Evolutionary conservation across 2,329 filamentous ascomycete genomes (phyloP), one percentile per base, ranked within the genome.

Genomic region (Aspergillus terreus): DNA sequence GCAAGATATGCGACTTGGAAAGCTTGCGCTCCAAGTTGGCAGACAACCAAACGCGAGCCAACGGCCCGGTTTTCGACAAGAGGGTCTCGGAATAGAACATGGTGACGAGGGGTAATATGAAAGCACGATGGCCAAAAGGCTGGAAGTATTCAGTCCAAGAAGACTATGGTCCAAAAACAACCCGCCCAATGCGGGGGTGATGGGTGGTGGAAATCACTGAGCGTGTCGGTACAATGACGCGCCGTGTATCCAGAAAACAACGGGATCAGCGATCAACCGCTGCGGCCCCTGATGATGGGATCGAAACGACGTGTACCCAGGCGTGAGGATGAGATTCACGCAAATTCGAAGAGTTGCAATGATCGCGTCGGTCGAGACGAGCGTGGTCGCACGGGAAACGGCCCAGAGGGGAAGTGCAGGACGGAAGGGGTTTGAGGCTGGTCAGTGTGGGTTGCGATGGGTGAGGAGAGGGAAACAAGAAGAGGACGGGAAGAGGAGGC

Each of bases 31-130:
- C 94, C 59, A 97, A 81, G 74, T 97, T 99, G 77, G 94, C 91
- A 30, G 94, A 96, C 56, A 97, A 83, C 94, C 94, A 99, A 76
- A 97, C 92, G 69, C 91, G 90, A 75, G 94, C 94, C 79, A 99
- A 77, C 67, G 94, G 92, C 78, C 94, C 94, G 64, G 90, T 96
- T 85, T 96, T 96, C 71, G 92, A 91, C 64, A 99, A 83, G 53
- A 99, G 83, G 50, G 90, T 91, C 78, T 96, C 91, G 49, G 94
- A 96, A 74, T 96, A 97, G 76, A 99, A 99, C 94, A 99, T 99
- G 64, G 56, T 66, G 64, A 45, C 49, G 40, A 49, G 44, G 25
- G 17, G 32, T 21, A 25, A 36, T 3, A 19, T 11, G 21, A 36
- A 23, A 14, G 17, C 30, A 19, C 27, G 21, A 30, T 30, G n/a